Base-by-base conservation (phyloP, 2,329 filamentous ascomycete species). In the Ophiostoma angusticollis region DNA sequence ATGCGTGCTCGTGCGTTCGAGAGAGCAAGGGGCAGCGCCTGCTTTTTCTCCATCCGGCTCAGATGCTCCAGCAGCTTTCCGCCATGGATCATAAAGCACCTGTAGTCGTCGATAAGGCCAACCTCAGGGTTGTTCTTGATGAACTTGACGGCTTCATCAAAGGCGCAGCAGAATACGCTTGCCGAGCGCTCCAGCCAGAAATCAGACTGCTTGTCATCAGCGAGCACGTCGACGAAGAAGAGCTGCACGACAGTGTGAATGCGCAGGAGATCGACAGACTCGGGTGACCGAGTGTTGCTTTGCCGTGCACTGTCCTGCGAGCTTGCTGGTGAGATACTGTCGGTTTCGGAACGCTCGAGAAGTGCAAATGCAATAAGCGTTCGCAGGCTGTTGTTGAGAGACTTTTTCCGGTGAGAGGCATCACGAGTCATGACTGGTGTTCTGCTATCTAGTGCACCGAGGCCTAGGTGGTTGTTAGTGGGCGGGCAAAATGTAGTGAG, bases 231-330 rank as follows among this genome's bases (percentile, higher is more conserved):
- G 18, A 67, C 54, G 41, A 72, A 70, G 45, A 71, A 72, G 2
- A 61, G 62, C 44, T 72, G 68, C 2, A 72, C 64, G 5, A 72
- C 66, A 23, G 61, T 62, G 45, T 72, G 68, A 7, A 72, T 54
- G 18, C 63, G 54, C 2, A 73, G 59, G 16, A 70, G 61, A 39
- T 73, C 69, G 7, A 71, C 54, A 29, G 55, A 61, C 25, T 70
- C 66, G 9, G 57, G 53, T 3, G 57, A 47, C 50, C 60, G 58
- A 42, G 68, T 61, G 29, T 60, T 53, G 43, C 58, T 51, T 31
- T 41, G 58, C 27, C 50, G 56, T 5, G 59, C 59, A 37, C 56
- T 64, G 39, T 34, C 40, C n/a, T 52, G 58, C 6, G 64, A 68
- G 45, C 59, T 63, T 3, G 54, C 47, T 3, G 60, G 57, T 11